These are phyloP conservation scores for Gonium pectorale DNA, from an alignment of 139 green algal species.

Conservation along the genomic window DNA sequence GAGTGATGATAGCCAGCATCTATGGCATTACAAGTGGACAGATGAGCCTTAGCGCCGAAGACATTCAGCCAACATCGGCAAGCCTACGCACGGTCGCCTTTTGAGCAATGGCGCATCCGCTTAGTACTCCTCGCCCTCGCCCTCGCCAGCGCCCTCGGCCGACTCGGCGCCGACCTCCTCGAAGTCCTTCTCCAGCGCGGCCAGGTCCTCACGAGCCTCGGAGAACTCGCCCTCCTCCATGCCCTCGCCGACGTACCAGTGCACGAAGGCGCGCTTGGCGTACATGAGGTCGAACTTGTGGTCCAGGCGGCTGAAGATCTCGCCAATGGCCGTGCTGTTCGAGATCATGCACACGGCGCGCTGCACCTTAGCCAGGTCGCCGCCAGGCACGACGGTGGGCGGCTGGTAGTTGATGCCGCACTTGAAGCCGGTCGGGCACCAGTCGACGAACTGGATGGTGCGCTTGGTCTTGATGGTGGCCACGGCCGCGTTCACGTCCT, in stretches of 20 bases:
- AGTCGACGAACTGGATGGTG: conserved; percentile 99
- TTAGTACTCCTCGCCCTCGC: conserved; percentile 90
- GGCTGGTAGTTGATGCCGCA: conserved; percentile 99
- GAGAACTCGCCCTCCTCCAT: conserved; percentile 95
- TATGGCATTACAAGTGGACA: too few relatives aligned
- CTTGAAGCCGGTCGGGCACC: conserved; percentile 99
- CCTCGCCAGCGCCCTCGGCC: conserved; percentile 77
- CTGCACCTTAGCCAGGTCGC: conserved; percentile 99
- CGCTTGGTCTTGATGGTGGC: conserved; percentile 99
- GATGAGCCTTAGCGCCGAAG: too few relatives aligned
- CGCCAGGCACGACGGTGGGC: conserved; percentile 96
- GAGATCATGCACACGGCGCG: conserved; percentile 99
- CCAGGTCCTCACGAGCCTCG: conserved; percentile 96
- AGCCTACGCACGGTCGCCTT: too few relatives aligned
- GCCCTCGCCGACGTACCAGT: conserved; percentile 99
- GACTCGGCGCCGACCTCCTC: conserved; percentile 96
- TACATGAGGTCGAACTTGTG: conserved; percentile 99
- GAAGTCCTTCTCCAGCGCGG: conserved; percentile 98
- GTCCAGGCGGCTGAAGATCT: conserved; percentile 98
- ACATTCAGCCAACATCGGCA: too few relatives aligned
- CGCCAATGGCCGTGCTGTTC: conserved; percentile 98
- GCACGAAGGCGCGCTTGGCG: conserved; percentile 99
- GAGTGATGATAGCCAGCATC: too few relatives aligned
- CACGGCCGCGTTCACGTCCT: conserved; percentile 98
- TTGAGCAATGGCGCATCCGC: background rate